phyloP scores from a whole-genome alignment of 345 rosid species.

The Citrus unshiu region DNA sequence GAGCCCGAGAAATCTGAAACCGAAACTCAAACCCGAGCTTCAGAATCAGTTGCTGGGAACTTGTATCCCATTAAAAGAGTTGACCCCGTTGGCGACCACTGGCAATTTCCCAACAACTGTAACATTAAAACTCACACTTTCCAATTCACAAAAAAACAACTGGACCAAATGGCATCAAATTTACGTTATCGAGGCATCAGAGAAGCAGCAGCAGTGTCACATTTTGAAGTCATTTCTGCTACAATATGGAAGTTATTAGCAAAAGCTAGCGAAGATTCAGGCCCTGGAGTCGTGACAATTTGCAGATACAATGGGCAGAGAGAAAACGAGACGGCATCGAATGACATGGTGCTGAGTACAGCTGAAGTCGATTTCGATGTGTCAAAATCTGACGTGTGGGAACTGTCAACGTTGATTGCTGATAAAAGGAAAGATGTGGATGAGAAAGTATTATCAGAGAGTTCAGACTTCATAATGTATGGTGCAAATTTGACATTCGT shows the following conservation, averaged over 20 bases:
- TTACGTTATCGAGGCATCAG: background rate
- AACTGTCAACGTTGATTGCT: slow-evolving; percentile 40
- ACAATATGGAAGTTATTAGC: slow-evolving; percentile 51
- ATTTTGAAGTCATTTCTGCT: slow-evolving; percentile 46
- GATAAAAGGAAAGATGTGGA: slow-evolving; percentile 16
- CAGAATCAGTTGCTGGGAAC: background rate
- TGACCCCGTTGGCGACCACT: slow-evolving; percentile 48
- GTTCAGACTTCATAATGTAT: slow-evolving; percentile 40
- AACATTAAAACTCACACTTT: slow-evolving; percentile 36
- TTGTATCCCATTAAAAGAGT: slow-evolving; percentile 36
- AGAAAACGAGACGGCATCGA: slow-evolving; percentile 18
- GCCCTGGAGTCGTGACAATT: slow-evolving; percentile 33
- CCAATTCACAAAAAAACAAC: slow-evolving; percentile 29
- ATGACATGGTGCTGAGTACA: slow-evolving; percentile 33
- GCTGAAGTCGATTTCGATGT: slow-evolving; percentile 36
- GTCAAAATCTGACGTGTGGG: slow-evolving; percentile 21
- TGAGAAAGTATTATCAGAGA: slow-evolving; percentile 29
- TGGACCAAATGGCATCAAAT: slow-evolving; percentile 21
- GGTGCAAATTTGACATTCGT: slow-evolving; percentile 72
- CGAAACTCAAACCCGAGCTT: background rate
- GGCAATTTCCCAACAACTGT: slow-evolving; percentile 31
- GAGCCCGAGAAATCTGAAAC: too few relatives aligned
- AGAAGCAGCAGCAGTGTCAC: background rate
- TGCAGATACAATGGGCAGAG: slow-evolving; percentile 17
- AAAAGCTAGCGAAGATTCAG: slow-evolving; percentile 31